Evolutionary conservation across 2,329 filamentous ascomycete species (phyloP), one percentile per base, ranked within the genome.

Genomic region (Aspergillus phoenicis): DNA sequence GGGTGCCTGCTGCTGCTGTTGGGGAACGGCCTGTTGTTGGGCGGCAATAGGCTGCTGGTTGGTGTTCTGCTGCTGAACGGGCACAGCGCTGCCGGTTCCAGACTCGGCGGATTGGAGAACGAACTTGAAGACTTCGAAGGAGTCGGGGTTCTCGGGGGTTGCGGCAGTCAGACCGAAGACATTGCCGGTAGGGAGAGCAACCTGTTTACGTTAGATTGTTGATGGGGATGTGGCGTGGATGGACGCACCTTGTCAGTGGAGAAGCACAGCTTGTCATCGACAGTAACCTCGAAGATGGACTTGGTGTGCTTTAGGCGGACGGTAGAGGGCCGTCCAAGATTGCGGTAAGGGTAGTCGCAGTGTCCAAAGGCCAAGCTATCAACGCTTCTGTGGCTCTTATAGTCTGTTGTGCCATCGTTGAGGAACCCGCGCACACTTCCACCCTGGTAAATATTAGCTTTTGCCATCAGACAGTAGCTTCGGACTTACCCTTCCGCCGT

Each of bases 361-460:
- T 97, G 92, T 13, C 93, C 95, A 75, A 99, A 99, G 15, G 94
- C 91, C 56, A 97, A 84, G 68, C 86, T 88, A 78, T 97, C 93
- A 15, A 97, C 87, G 70, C 86, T 89, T 67, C 87, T 83, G 68
- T 93, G 89, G 59, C 84, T 83, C 71, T 87, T 88, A 82, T 89
- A 97, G 75, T 96, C 91, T 67, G 85, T 88, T 39, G 82, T 86
- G 52, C 93, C 94, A 75, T 98, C 95, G 79, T 98, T 99, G 66
- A 99, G 81, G 81, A 98, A 99, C 17, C 91, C 95, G 61, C 95
- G 86, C 65, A 99, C 83, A 78, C 89, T 93, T 67, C 95, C 95
- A 55, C 87, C 88, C 79, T 82, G 59, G 5, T 22, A 24, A 20
- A 38, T 41, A 17, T 64, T 11, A 60, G 52, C 54, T n/a, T 52